Conservation (phyloP, 805 yeast species). For the Candida sithepensis region DNA sequence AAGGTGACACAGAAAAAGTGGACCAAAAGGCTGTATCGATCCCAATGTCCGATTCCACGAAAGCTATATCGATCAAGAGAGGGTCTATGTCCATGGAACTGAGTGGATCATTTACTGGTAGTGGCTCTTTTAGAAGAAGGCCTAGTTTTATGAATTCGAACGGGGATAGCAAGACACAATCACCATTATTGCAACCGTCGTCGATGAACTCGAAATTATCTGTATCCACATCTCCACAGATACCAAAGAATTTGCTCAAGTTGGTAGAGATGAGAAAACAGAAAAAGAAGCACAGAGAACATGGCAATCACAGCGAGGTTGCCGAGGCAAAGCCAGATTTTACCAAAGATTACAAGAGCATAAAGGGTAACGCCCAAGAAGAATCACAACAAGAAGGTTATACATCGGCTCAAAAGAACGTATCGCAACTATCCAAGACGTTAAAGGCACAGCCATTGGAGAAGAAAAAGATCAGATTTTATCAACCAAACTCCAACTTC, state of each 20-base stretch:
- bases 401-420: background rate
- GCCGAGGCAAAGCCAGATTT: background rate
- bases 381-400: background rate
- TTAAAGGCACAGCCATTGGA: background rate
- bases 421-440: background rate
- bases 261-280: conserved; percentile 48
- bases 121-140: conserved; percentile 4
- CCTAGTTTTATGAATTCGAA: conserved; percentile 4
- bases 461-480: conserved; percentile 22
- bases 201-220: conserved; percentile 40
- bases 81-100: background rate
- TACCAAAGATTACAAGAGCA: conserved; percentile 10
- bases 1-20: background rate
- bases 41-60: background rate
- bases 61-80: background rate
- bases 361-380: conserved; percentile 8
- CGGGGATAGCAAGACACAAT: background rate
- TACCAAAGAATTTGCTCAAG: conserved; percentile 56
- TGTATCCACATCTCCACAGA: conserved; percentile 64
- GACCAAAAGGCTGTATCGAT: conserved; percentile 2
- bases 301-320: conserved; percentile 8
- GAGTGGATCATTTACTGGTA: conserved; percentile 7
- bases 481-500: conserved; percentile 31
- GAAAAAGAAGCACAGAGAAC: conserved; percentile 30
- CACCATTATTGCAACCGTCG: conserved; percentile 1